Conservation (phyloP, 371 early-diverging fungal genomes). For the Mucor indicus region DNA sequence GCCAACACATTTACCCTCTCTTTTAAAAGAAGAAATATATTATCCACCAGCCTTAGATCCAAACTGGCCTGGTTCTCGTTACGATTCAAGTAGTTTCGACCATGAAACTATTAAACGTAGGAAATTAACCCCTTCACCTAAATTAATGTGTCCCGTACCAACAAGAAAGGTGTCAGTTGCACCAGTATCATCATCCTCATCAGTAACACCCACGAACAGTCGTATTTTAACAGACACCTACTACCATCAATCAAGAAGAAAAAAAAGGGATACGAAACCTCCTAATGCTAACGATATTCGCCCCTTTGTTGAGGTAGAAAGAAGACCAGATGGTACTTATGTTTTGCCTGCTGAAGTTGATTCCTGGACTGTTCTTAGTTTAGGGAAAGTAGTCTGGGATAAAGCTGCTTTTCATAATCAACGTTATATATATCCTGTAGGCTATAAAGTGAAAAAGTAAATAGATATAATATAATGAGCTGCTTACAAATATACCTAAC, state of each 20-base stretch:
- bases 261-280: slow-evolving; percentile 40
- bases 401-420: slow-evolving; percentile 82
- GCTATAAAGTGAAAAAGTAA: slow-evolving; percentile 65
- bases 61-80: slow-evolving; percentile 24
- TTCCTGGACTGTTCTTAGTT: slow-evolving; percentile 63
- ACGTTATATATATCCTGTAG: slow-evolving; percentile 91
- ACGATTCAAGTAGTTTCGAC: slow-evolving; percentile 11
- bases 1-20: slow-evolving; percentile 5
- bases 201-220: too few relatives aligned
- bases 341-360: slow-evolving; percentile 79
- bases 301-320: slow-evolving; percentile 48
- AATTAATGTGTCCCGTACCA: too few relatives aligned
- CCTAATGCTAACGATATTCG: slow-evolving; percentile 38
- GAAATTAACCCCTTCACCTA: slow-evolving; percentile 3
- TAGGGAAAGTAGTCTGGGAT: slow-evolving; percentile 75
- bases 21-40: too few relatives aligned
- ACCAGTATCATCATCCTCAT: too few relatives aligned
- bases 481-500: too few relatives aligned
- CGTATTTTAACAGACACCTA: slow-evolving; percentile 37
- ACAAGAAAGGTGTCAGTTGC: too few relatives aligned
- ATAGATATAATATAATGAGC: too few relatives aligned
- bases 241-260: slow-evolving; percentile 35
- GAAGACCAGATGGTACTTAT: slow-evolving; percentile 61
- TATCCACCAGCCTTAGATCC: slow-evolving; percentile 14
- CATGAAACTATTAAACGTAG: slow-evolving; percentile 10